phyloP scores from a whole-genome alignment of 495 filamentous ascomycete species.

The Podospora conica region DNA sequence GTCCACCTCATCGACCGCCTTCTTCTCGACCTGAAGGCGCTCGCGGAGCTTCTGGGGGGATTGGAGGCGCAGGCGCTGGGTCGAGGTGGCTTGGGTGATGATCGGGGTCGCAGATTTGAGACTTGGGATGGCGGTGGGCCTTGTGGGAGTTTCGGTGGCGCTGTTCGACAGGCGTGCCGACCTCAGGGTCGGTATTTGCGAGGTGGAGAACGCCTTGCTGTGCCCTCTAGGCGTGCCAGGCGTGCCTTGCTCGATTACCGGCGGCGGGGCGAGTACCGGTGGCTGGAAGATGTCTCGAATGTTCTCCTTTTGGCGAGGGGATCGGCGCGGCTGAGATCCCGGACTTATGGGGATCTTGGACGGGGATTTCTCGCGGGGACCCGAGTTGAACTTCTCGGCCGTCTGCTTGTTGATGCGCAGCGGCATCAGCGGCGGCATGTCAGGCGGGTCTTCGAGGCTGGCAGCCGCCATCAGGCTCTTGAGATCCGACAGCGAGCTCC shows the following conservation, averaged over 20 bases:
- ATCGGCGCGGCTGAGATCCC: constrained; percentile 25
- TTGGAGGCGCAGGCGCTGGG: constrained; percentile 74
- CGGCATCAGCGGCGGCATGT: constrained; percentile 36
- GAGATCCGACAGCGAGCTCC: constrained; percentile 88
- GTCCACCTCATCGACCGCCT: constrained; percentile 61
- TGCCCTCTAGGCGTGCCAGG: constrained; percentile 24
- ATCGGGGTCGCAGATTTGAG: constrained; percentile 18
- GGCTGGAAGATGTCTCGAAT: constrained; percentile 25
- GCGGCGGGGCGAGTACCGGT: neutral
- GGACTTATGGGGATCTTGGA: constrained; percentile 43
- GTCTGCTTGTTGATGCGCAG: constrained; percentile 50
- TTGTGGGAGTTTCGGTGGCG: constrained; percentile 22
- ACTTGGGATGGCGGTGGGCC: constrained; percentile 32
- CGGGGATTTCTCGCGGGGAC: constrained; percentile 31
- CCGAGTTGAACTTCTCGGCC: constrained; percentile 53
- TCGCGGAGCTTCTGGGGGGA: constrained; percentile 90
- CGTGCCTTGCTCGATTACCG: constrained; percentile 2
- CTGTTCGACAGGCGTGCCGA: constrained; percentile 25
- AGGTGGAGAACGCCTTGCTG: constrained; percentile 39
- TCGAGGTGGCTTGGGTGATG: constrained; percentile 13
- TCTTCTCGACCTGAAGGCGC: constrained; percentile 75
- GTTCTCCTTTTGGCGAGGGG: constrained; percentile 41
- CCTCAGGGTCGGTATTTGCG: constrained; percentile 43
- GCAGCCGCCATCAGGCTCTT: constrained; percentile 52
- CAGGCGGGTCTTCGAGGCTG: constrained; percentile 39